Evolutionary conservation across 192 early-diverging fungal genomes (phyloP).

Genomic region (Chytriomyces confervae): DNA sequence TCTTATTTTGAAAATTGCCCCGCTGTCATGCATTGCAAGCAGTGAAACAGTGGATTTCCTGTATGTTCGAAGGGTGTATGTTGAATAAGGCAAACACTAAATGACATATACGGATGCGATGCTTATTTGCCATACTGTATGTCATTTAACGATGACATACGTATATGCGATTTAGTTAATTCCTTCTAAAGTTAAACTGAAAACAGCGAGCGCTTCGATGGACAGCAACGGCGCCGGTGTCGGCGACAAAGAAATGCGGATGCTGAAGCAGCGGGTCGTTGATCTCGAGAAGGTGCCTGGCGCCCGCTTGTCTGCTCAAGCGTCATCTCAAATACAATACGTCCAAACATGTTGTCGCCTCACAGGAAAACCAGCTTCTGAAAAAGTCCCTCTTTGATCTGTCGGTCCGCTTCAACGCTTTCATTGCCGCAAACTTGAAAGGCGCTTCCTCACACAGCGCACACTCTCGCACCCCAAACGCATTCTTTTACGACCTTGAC

Average conservation of each 20-base stretch:
- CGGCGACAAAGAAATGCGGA: slow-evolving; percentile 67
- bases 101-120: no score
- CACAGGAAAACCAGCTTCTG: slow-evolving; percentile 76
- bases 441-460: neutral
- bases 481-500: slow-evolving; percentile 53
- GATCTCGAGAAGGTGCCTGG: slow-evolving; percentile 47
- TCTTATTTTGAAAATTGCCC: no score
- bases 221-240: slow-evolving; percentile 45
- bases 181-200: no score
- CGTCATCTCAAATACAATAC: neutral
- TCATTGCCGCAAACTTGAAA: neutral
- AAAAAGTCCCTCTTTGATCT: slow-evolving; percentile 87
- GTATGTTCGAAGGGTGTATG: no score
- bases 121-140: no score
- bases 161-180: no score
- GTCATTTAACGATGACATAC: no score
- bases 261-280: slow-evolving; percentile 76
- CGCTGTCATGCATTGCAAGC: no score
- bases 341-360: neutral
- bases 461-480: slow-evolving; percentile 5
- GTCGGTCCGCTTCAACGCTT: slow-evolving; percentile 67
- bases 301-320: neutral
- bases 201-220: no score
- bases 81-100: no score
- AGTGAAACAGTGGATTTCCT: no score